phyloP scores from a whole-genome alignment of 2,329 filamentous ascomycete genomes.

The Ustulina deusta region DNA sequence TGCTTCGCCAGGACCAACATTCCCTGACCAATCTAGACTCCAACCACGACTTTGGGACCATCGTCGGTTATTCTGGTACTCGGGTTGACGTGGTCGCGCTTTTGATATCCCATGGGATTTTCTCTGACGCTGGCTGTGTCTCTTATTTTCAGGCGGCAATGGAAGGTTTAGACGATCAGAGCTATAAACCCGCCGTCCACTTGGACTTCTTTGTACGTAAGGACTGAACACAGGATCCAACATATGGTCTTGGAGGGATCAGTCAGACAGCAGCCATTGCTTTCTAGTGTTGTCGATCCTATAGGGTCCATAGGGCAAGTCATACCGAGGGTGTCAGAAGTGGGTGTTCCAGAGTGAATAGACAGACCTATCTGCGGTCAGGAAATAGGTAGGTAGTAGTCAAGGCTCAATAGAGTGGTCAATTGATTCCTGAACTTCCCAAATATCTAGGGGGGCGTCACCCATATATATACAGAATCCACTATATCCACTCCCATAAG shows the following conservation, averaged over 20 bases:
- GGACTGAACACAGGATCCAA: background rate
- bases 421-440: no score
- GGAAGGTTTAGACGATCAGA: background rate
- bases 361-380: no score
- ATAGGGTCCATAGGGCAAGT: background rate
- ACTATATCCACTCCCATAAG: no score
- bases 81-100: background rate
- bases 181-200: background rate
- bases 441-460: no score
- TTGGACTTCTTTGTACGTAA: background rate
- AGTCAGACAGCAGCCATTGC: background rate
- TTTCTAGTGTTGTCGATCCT: background rate
- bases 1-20: background rate
- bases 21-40: background rate
- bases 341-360: no score
- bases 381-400: no score
- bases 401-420: no score
- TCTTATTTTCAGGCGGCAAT: background rate
- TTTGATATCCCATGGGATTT: background rate
- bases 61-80: background rate
- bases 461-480: no score
- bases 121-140: background rate
- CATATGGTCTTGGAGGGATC: background rate
- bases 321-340: no score
- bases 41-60: background rate